A percentile compares a stretch with the other conserved stretches of the same genome.
phyloP scores from a whole-genome alignment of 2,329 filamentous ascomycete genomes.

The Amauroascus niger region DNA sequence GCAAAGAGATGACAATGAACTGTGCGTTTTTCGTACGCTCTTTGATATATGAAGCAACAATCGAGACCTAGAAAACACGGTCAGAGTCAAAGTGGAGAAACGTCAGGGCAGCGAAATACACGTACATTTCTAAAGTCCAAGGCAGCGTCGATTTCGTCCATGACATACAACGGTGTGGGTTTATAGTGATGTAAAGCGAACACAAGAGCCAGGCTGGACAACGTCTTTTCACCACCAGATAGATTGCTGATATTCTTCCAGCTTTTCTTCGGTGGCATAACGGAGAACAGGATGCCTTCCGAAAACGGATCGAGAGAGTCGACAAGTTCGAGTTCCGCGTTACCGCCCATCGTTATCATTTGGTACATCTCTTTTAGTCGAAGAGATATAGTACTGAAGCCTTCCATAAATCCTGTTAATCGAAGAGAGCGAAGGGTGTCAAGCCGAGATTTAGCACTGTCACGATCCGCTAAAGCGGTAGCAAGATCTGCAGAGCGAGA shows the following conservation, averaged over 20 bases:
- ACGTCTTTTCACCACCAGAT: constrained; percentile 92
- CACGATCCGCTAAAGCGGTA: constrained; percentile 64
- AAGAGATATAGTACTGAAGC: constrained; percentile 86
- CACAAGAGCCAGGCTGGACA: constrained; percentile 87
- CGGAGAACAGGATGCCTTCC: constrained; percentile 91
- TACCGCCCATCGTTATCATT: constrained; percentile 99
- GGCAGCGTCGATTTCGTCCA: constrained; percentile 98
- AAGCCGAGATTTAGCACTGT: constrained; percentile 80
- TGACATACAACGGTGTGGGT: constrained; percentile 93
- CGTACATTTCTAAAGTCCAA: constrained; percentile 95
- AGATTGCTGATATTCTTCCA: constrained; percentile 99
- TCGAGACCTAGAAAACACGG: constrained; percentile 60
- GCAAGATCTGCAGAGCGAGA: constrained; percentile 75
- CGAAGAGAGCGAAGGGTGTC: constrained; percentile 85
- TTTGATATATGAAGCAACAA: constrained; percentile 98
- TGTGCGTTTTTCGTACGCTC: constrained; percentile 98
- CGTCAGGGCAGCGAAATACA: constrained; percentile 20
- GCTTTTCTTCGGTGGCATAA: constrained; percentile 99
- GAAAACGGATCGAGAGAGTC: constrained; percentile 94
- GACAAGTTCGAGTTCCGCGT: constrained; percentile 92
- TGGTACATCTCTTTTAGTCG: constrained; percentile 99
- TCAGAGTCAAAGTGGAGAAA: background rate
- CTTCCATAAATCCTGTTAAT: constrained; percentile 95
- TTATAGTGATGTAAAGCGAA: constrained; percentile 98
- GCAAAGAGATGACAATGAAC: constrained; percentile 93